phyloP scores from a whole-genome alignment of 176 grass and related monocot genomes.

The Miscanthus lutarioriparius region DNA sequence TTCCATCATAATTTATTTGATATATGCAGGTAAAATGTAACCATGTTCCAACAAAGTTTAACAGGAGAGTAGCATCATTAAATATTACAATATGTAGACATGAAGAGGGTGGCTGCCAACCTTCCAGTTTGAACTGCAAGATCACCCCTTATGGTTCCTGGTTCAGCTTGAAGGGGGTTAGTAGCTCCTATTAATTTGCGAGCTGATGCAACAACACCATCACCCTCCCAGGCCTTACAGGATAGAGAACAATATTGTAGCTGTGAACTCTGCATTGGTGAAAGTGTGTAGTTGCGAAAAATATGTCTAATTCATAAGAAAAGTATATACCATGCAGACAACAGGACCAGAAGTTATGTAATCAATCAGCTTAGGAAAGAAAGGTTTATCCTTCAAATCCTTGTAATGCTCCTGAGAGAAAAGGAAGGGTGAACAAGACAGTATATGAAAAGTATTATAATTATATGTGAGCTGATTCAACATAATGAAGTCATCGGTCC shows the following conservation, averaged over 20 bases:
- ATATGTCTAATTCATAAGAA: constrained; percentile 3
- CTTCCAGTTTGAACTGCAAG: constrained; percentile 98
- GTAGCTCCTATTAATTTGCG: constrained; percentile 95
- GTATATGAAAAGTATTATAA: background rate
- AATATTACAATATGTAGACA: constrained; percentile 20
- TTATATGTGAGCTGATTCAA: background rate
- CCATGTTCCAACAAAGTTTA: constrained; percentile 5
- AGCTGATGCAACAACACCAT: constrained; percentile 85
- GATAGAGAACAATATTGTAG: background rate
- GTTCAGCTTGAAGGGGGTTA: constrained; percentile 94
- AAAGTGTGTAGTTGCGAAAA: background rate
- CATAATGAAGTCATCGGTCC: background rate
- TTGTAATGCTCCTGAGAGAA: constrained; percentile 90
- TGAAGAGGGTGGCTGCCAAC: constrained; percentile 33
- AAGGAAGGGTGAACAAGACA: constrained; percentile 4
- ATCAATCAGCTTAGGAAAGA: constrained; percentile 73
- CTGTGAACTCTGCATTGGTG: background rate
- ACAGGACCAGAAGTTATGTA: constrained; percentile 98
- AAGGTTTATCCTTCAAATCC: constrained; percentile 82
- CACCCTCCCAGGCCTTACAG: constrained; percentile 91
- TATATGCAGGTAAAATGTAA: background rate
- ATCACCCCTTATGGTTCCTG: constrained; percentile 90
- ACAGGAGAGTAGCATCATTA: background rate
- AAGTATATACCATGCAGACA: constrained; percentile 88
- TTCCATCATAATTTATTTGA: constrained; percentile 25